A percentile compares a stretch with the other conserved stretches of the same genome.
Conservation (phyloP, 2,329 filamentous ascomycete genomes). For the Aspergillus japonicus region DNA sequence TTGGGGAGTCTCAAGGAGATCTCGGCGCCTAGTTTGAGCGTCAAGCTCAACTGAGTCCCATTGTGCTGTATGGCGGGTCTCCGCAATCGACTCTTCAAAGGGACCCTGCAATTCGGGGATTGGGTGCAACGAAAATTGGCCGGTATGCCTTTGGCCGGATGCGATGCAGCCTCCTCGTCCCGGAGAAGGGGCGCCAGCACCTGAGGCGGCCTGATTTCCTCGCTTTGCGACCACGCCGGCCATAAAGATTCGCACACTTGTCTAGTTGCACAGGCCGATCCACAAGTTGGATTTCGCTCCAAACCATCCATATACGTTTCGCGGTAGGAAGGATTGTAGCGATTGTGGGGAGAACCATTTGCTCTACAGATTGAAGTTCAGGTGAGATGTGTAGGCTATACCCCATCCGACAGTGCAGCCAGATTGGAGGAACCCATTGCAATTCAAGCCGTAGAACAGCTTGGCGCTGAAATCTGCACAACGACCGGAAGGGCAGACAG, state of each 20-base stretch:
- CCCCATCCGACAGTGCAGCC: neutral
- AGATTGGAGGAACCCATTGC: neutral
- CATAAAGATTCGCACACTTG: slow-evolving; percentile 7
- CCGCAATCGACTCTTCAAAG: slow-evolving; percentile 47
- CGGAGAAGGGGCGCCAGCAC: slow-evolving; percentile 4
- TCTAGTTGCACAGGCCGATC: neutral
- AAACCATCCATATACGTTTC: neutral
- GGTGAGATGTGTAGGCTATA: neutral
- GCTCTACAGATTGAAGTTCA: neutral
- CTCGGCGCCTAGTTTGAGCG: slow-evolving; percentile 56
- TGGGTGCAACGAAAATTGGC: slow-evolving; percentile 38
- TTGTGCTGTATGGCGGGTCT: slow-evolving; percentile 29
- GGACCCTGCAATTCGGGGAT: slow-evolving; percentile 45
- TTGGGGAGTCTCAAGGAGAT: slow-evolving; percentile 65
- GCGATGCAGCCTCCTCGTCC: slow-evolving; percentile 1
- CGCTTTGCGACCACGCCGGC: slow-evolving; percentile 2
- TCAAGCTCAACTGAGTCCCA: slow-evolving; percentile 36
- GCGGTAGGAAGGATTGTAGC: neutral
- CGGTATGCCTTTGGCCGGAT: slow-evolving; percentile 6
- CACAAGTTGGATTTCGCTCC: neutral
- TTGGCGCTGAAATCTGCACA: neutral
- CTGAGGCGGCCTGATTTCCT: slow-evolving; percentile 5
- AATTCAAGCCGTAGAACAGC: neutral
- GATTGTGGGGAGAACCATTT: neutral
- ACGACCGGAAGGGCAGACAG: neutral